Evolutionary conservation across 176 grass and related monocot species (phyloP).

Genomic region (Chloris gayana): DNA sequence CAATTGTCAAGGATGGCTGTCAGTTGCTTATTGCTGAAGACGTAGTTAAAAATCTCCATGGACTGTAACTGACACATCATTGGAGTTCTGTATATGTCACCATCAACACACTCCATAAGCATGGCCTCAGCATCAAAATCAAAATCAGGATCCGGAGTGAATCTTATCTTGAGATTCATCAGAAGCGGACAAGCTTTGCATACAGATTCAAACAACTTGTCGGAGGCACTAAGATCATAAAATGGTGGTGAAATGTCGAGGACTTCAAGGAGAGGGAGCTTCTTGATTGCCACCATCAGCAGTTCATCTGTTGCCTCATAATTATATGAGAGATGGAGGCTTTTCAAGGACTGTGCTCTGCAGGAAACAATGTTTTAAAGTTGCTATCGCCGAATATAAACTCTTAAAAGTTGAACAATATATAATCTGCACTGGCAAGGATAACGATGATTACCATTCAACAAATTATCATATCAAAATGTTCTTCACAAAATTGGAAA

Average conservation of each 20-base stretch:
- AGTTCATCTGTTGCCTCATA: neutral
- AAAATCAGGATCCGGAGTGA: neutral
- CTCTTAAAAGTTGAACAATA: neutral
- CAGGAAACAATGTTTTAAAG: neutral
- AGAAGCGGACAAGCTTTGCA: neutral
- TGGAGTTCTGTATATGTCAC: conserved; percentile 6
- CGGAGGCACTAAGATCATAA: neutral
- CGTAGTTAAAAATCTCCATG: neutral
- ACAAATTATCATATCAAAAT: neutral
- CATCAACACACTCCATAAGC: neutral
- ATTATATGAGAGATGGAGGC: neutral
- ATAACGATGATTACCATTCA: neutral
- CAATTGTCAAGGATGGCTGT: neutral
- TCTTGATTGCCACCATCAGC: neutral
- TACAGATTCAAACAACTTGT: neutral
- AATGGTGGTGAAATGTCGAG: neutral
- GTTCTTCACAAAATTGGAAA: too few relatives aligned
- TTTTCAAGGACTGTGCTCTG: conserved; percentile 1
- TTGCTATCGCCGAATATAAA: neutral
- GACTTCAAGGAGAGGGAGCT: conserved; percentile 7
- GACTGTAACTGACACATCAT: conserved; percentile 3
- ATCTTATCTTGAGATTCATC: conserved; percentile 11
- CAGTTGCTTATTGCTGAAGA: neutral
- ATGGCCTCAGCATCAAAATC: neutral
- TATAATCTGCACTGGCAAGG: neutral